Evolutionary conservation across 371 early-diverging fungal genomes (phyloP).

Genomic region (Conidiobolus incongruus): DNA sequence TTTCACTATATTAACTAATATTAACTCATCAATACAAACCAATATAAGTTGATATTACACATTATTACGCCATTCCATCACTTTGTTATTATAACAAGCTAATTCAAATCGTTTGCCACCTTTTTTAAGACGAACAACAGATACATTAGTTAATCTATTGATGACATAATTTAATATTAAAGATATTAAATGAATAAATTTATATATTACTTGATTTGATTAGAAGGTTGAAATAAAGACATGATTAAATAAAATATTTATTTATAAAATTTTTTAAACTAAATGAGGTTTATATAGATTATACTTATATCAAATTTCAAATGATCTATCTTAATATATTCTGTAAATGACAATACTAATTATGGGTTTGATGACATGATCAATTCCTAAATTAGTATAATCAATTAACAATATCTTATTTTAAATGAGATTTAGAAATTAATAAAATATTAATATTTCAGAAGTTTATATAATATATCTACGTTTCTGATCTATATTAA

Average conservation of each 20-base stretch:
- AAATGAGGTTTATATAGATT: too few species aligned
- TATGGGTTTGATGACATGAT: too few species aligned
- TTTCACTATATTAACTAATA: slow-evolving; percentile 33
- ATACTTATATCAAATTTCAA: too few species aligned
- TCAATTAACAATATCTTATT: too few species aligned
- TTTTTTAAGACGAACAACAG: slow-evolving; percentile 83
- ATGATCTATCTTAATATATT: too few species aligned
- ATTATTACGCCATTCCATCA: slow-evolving; percentile 84
- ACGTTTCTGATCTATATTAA: too few species aligned
- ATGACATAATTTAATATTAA: neutral
- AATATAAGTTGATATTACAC: slow-evolving; percentile 33
- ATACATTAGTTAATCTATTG: slow-evolving; percentile 74
- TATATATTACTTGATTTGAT: slow-evolving; percentile 5
- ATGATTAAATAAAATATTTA: neutral
- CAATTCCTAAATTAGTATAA: too few species aligned
- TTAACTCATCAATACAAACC: neutral
- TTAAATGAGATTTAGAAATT: too few species aligned
- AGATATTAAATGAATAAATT: neutral
- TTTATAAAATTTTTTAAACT: too few species aligned
- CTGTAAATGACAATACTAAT: too few species aligned
- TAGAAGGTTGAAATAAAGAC: slow-evolving; percentile 6
- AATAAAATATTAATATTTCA: too few species aligned
- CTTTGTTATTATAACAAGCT: slow-evolving; percentile 97
- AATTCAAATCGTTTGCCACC: slow-evolving; percentile 95
- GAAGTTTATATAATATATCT: too few species aligned